These are phyloP conservation scores for Scleroderma citrinum DNA, from an alignment of 768 basidiomycete genomes.

Conservation along the genomic window DNA sequence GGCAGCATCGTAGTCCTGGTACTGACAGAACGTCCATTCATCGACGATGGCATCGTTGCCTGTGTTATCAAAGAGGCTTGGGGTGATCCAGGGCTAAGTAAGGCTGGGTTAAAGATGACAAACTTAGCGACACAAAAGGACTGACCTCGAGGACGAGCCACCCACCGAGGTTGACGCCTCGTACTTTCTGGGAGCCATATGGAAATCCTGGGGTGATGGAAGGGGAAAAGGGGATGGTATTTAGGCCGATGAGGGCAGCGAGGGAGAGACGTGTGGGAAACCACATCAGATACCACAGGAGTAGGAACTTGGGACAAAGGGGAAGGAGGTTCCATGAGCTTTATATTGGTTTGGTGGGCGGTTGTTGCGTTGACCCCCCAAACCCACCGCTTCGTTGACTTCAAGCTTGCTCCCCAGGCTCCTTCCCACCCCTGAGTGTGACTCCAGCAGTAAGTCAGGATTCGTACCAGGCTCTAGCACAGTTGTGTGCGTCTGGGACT, in stretches of 20 bases:
- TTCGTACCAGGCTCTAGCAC: too few species aligned
- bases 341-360: not conserved
- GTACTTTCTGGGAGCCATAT: constrained; percentile 67
- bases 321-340: not conserved
- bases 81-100: constrained; percentile 70
- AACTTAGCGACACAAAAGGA: not conserved
- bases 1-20: constrained; percentile 48
- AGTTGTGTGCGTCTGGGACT: too few species aligned
- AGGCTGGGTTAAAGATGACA: constrained; percentile 34
- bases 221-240: constrained; percentile 21
- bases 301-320: not conserved
- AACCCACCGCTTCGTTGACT: not conserved
- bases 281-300: constrained; percentile 50
- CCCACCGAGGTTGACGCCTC: constrained; percentile 79
- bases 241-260: constrained; percentile 22
- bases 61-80: constrained; percentile 60
- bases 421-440: too few species aligned
- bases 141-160: constrained; percentile 52
- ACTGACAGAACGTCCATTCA: constrained; percentile 73
- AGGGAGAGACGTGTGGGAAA: constrained; percentile 10
- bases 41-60: constrained; percentile 54
- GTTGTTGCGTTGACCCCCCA: not conserved
- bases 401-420: too few species aligned
- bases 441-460: too few species aligned
- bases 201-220: constrained; percentile 54